Conservation (phyloP, 441 rosid genomes). For the Flueggea neowawraea region DNA sequence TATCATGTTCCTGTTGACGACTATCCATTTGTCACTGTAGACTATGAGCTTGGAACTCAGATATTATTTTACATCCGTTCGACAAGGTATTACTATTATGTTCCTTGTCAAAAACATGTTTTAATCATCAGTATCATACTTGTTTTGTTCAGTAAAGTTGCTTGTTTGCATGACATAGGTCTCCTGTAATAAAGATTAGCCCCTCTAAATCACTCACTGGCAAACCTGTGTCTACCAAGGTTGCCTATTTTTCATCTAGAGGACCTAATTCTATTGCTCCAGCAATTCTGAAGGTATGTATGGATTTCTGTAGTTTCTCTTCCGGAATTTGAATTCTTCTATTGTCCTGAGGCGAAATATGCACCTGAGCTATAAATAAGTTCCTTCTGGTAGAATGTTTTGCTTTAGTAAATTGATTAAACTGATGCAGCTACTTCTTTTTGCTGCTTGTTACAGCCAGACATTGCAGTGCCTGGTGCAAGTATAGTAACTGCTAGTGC, state of each 20-base stretch:
- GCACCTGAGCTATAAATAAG: not conserved
- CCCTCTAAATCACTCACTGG: conserved; percentile 35
- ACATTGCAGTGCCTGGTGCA: conserved; percentile 53
- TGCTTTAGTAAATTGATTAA: too few species aligned
- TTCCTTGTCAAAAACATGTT: not conserved
- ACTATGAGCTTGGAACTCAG: conserved; percentile 47
- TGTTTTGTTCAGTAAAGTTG: not conserved
- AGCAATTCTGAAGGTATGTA: conserved; percentile 46
- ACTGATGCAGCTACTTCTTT: too few species aligned
- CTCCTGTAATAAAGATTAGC: conserved; percentile 38
- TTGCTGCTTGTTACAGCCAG: conserved; percentile 35
- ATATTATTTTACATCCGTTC: conserved; percentile 52
- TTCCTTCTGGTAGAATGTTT: not conserved
- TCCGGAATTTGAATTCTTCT: too few species aligned
- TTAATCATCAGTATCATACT: not conserved
- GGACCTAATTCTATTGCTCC: conserved; percentile 49
- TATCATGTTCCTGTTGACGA: conserved; percentile 17
- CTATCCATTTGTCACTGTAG: conserved; percentile 39
- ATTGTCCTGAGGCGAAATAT: too few species aligned
- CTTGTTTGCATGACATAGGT: conserved; percentile 18
- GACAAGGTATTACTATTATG: conserved; percentile 17
- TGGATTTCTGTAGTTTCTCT: not conserved
- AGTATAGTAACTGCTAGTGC: conserved; percentile 35
- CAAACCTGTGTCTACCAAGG: conserved; percentile 28
- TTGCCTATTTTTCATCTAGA: conserved; percentile 49